These are phyloP conservation scores for Elaeis guineensis DNA, from an alignment of 176 grass and related monocot species.

Conservation along the genomic window DNA sequence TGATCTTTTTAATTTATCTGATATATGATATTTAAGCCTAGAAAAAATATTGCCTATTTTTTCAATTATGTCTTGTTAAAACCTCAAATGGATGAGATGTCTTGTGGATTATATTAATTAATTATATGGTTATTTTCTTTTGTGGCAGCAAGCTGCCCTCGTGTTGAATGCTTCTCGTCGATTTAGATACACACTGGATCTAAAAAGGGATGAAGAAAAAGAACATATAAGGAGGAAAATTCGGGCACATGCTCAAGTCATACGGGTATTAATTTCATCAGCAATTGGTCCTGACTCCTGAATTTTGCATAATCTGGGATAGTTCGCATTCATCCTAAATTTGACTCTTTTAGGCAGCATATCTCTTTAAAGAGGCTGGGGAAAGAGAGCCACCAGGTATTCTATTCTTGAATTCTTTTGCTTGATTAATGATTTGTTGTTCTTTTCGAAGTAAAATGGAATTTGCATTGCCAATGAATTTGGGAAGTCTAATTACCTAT, in stretches of 20 bases:
- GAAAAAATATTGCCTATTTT: no score
- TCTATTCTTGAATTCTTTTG: background rate
- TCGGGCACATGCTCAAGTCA: conserved; percentile 63
- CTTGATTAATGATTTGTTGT: no score
- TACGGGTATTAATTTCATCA: conserved; percentile 41
- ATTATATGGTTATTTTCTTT: conserved; percentile 6
- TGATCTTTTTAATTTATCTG: no score
- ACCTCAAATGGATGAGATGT: background rate
- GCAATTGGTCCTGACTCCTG: background rate
- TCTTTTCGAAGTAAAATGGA: no score
- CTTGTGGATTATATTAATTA: background rate
- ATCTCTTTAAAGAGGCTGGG: conserved; percentile 27
- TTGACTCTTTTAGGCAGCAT: conserved; percentile 19
- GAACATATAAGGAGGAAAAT: conserved; percentile 66
- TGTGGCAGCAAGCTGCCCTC: conserved; percentile 68
- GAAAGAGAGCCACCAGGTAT: conserved; percentile 19
- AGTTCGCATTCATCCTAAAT: background rate
- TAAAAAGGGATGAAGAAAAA: conserved; percentile 73
- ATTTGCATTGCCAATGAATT: no score
- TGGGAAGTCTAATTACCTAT: no score
- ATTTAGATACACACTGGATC: conserved; percentile 81
- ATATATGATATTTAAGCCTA: no score
- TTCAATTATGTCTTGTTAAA: background rate
- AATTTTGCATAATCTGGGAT: background rate
- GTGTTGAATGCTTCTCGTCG: conserved; percentile 76